Evolutionary conservation across 805 yeast genomes (phyloP).

Genomic region (Candida coquimbonensis): DNA sequence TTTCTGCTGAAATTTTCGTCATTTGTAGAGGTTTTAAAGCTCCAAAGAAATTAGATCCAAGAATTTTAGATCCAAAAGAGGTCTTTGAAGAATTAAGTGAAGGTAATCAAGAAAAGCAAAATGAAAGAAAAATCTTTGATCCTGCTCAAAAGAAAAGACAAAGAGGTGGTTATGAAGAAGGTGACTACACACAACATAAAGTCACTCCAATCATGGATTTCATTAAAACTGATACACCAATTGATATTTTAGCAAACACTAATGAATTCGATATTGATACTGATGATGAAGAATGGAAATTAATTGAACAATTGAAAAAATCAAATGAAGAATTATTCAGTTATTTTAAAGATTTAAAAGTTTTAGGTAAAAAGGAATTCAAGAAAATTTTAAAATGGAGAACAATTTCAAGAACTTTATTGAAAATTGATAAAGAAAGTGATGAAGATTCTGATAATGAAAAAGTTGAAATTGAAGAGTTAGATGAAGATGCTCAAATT

Average conservation of each 20-base stretch:
- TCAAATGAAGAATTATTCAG: constrained; percentile 75
- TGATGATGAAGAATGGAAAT: constrained; percentile 64
- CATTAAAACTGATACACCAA: constrained; percentile 75
- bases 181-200: constrained; percentile 69
- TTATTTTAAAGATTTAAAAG: constrained; percentile 87
- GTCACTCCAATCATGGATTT: constrained; percentile 73
- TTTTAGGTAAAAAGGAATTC: constrained; percentile 91
- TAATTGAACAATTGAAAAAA: constrained; percentile 62
- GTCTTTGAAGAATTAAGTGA: constrained; percentile 89
- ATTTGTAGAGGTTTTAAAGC: constrained; percentile 95
- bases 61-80: constrained; percentile 82
- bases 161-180: constrained; percentile 97
- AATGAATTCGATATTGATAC: constrained; percentile 55
- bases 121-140: constrained; percentile 88
- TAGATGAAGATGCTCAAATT: constrained; percentile 84
- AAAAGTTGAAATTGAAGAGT: constrained; percentile 51
- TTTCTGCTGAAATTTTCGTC: constrained; percentile 97
- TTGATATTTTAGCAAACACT: constrained; percentile 69
- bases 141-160: constrained; percentile 88
- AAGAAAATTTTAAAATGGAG: constrained; percentile 82
- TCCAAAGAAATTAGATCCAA: constrained; percentile 90
- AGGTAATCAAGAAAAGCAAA: constrained; percentile 50
- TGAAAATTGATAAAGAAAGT: constrained; percentile 55
- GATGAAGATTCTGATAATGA: constrained; percentile 33
- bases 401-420: constrained; percentile 68